Evolutionary conservation across 768 basidiomycete genomes (phyloP).

Genomic region (Gymnopilus junonius): DNA sequence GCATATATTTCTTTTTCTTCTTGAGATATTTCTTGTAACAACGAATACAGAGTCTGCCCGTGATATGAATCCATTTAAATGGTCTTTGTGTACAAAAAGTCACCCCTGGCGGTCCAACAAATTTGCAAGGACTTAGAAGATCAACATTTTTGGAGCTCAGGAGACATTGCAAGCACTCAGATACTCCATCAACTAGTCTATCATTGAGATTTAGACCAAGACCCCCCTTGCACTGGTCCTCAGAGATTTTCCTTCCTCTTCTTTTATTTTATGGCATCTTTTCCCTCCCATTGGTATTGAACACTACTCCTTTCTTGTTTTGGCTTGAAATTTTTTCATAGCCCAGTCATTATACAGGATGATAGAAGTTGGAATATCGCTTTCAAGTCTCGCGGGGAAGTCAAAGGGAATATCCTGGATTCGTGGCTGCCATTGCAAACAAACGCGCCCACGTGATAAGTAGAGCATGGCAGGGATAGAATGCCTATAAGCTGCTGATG

Average conservation of each 20-base stretch:
- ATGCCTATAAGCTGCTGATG: background rate
- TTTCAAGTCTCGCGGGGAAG: background rate
- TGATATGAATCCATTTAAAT: no score
- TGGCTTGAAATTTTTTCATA: background rate
- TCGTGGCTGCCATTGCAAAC: background rate
- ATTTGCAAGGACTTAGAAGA: no score
- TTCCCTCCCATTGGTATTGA: background rate
- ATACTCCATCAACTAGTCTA: no score
- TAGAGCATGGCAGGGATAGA: background rate
- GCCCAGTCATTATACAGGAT: background rate
- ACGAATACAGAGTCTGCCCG: no score
- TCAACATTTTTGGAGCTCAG: no score
- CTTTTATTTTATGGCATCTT: background rate
- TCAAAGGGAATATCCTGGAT: background rate
- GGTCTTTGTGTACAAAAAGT: no score
- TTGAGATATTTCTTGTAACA: background rate
- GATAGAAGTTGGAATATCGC: background rate
- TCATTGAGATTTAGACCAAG: no score
- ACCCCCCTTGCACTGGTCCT: no score
- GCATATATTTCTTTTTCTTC: background rate
- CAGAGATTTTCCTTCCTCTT: no score
- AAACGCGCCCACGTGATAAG: background rate
- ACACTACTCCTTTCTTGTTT: background rate
- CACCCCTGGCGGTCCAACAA: no score
- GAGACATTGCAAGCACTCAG: no score